Evolutionary conservation across 2,329 filamentous ascomycete genomes (phyloP).

Genomic region (Calonectria pseudoturangicola): DNA sequence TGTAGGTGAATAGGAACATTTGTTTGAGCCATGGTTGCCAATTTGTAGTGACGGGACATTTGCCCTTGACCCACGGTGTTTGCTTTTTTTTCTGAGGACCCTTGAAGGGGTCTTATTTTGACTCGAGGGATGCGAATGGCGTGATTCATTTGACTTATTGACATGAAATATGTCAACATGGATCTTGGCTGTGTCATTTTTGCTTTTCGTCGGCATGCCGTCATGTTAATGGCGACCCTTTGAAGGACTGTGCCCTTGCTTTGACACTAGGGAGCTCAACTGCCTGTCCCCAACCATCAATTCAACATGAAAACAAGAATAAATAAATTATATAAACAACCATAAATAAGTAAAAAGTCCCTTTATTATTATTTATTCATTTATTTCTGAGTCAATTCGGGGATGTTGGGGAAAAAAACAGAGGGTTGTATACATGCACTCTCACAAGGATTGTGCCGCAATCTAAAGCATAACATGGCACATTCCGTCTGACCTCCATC

Average conservation of each 20-base stretch:
- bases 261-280: too few species aligned
- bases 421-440: too few species aligned
- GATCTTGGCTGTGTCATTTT: background rate
- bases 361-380: too few species aligned
- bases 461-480: background rate
- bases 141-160: background rate
- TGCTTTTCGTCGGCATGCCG: background rate
- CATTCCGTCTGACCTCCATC: conserved; percentile 12
- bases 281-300: too few species aligned
- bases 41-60: background rate
- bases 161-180: background rate
- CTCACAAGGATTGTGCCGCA: background rate
- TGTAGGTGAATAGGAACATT: conserved; percentile 51
- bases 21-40: conserved; percentile 10
- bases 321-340: too few species aligned
- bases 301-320: too few species aligned
- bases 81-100: background rate
- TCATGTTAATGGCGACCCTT: background rate
- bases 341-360: too few species aligned
- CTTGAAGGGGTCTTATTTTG: too few species aligned
- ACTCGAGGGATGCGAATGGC: too few species aligned
- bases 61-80: background rate
- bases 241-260: too few species aligned
- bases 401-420: too few species aligned
- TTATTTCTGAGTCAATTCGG: too few species aligned